Evolutionary conservation across 2,329 filamentous ascomycete genomes (phyloP).

Genomic region (Rutstroemia sydowiana): DNA sequence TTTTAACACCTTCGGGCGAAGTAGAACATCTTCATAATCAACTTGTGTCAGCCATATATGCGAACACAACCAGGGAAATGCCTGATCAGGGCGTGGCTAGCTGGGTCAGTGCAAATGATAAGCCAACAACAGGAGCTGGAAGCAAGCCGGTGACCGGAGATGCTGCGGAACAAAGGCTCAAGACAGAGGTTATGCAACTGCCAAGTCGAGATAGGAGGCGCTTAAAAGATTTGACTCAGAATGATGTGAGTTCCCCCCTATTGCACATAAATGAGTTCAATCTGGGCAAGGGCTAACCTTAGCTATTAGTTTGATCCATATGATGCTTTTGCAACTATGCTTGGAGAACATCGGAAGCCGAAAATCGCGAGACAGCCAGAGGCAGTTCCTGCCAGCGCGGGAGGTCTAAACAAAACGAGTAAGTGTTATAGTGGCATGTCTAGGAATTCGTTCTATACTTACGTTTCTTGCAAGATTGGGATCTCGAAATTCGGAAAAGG

Average conservation of each 20-base stretch:
- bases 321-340: constrained; percentile 27
- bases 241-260: constrained; percentile 48
- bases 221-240: constrained; percentile 56
- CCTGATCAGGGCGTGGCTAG: constrained; percentile 60
- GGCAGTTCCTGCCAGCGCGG: constrained; percentile 60
- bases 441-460: background rate
- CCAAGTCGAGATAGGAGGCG: constrained; percentile 58
- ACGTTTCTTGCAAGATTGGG: constrained; percentile 43
- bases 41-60: constrained; percentile 58
- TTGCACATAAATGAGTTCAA: no score
- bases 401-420: constrained; percentile 70
- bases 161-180: constrained; percentile 57
- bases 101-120: constrained; percentile 67
- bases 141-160: constrained; percentile 58
- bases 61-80: constrained; percentile 62
- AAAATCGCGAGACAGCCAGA: constrained; percentile 40
- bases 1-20: constrained; percentile 45
- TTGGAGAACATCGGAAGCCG: constrained; percentile 31
- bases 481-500: constrained; percentile 60
- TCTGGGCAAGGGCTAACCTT: no score
- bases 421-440: constrained; percentile 41
- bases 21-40: constrained; percentile 61
- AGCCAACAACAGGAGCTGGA: constrained; percentile 48
- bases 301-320: constrained; percentile 29
- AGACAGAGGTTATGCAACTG: constrained; percentile 64